A percentile compares a stretch with the other conserved stretches of the same genome.
phyloP scores from a whole-genome alignment of 306 rosid species.

The Hippophae rhamnoides region DNA sequence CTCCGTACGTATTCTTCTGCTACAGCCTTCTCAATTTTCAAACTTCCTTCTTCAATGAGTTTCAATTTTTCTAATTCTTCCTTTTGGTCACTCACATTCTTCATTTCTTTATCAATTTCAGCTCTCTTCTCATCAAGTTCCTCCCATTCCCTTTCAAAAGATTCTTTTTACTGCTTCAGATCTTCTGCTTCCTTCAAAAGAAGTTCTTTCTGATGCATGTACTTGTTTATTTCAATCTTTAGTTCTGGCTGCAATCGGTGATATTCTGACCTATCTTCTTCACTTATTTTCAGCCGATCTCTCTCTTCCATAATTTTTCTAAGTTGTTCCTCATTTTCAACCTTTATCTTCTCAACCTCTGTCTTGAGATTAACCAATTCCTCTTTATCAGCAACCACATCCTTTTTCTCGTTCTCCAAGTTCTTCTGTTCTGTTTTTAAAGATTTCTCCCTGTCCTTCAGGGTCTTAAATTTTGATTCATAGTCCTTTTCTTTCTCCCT shows the following conservation, averaged over 20 bases:
- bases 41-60: slow-evolving; percentile 59
- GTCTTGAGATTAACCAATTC: slow-evolving; percentile 50
- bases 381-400: slow-evolving; percentile 51
- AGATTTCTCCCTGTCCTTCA: slow-evolving; percentile 70
- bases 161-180: slow-evolving; percentile 73
- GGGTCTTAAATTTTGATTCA: slow-evolving; percentile 58
- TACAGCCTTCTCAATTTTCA: slow-evolving; percentile 55
- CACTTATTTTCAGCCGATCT: slow-evolving; percentile 52
- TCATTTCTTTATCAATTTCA: slow-evolving; percentile 61
- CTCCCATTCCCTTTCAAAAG: slow-evolving; percentile 96
- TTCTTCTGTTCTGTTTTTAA: slow-evolving; percentile 55
- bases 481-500: slow-evolving; percentile 83
- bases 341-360: slow-evolving; percentile 58
- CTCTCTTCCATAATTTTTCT: slow-evolving; percentile 57
- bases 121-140: slow-evolving; percentile 83
- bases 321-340: slow-evolving; percentile 53
- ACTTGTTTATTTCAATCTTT: slow-evolving; percentile 78
- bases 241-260: slow-evolving; percentile 67
- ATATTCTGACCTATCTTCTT: slow-evolving; percentile 70
- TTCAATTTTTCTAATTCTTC: slow-evolving; percentile 61
- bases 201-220: slow-evolving; percentile 67
- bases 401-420: slow-evolving; percentile 49
- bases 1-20: slow-evolving; percentile 46
- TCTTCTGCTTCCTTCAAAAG: slow-evolving; percentile 85
- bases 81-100: slow-evolving; percentile 44